Conservation (phyloP, 306 rosid genomes). For the Geum urbanum region DNA sequence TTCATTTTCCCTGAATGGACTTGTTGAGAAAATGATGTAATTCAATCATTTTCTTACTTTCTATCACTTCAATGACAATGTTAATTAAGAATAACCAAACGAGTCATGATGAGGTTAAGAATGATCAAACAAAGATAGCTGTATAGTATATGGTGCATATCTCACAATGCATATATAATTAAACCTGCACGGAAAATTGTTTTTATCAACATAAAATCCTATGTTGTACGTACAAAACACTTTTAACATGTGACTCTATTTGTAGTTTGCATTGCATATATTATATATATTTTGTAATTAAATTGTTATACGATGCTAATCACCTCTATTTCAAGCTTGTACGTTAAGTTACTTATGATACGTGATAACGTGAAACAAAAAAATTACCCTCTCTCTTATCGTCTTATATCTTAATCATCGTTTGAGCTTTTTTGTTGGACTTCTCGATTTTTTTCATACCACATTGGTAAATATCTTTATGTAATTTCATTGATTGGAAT, state of each 20-base stretch:
- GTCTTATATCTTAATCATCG: too few relatives aligned
- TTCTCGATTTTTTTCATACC: too few relatives aligned
- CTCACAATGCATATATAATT: too few relatives aligned
- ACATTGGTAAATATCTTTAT: not conserved
- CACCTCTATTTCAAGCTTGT: not conserved
- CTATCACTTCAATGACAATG: not conserved
- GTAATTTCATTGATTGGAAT: not conserved
- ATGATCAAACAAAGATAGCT: not conserved
- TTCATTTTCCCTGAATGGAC: not conserved
- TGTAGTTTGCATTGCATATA: not conserved
- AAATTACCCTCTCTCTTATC: too few relatives aligned
- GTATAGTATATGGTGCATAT: too few relatives aligned
- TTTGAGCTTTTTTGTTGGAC: too few relatives aligned
- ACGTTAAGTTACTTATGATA: not conserved
- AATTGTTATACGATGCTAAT: not conserved
- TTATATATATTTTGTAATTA: not conserved
- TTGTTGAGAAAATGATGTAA: constrained; percentile 18
- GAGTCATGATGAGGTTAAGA: not conserved
- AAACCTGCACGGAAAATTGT: too few relatives aligned
- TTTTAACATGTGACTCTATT: not conserved
- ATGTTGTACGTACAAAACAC: not conserved
- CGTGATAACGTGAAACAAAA: too few relatives aligned
- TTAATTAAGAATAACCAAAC: too few relatives aligned
- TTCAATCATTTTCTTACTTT: not conserved
- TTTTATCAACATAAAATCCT: too few relatives aligned